Evolutionary conservation across 1,139 yeast species (phyloP).

Genomic region (Yamadazyma buinensis): DNA sequence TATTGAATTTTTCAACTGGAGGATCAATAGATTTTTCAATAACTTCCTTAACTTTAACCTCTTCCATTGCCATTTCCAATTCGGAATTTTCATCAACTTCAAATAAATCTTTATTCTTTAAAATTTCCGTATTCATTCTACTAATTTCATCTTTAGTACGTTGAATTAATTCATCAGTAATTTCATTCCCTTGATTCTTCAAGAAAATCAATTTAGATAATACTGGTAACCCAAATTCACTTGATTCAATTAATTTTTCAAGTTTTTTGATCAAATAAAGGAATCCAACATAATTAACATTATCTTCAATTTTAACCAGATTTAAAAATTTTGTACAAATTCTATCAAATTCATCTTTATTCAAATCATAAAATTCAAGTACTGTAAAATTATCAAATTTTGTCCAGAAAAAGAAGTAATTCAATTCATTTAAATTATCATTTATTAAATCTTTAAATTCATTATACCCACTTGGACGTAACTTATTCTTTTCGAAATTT

Average conservation of each 20-base stretch:
- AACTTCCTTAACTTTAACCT: conserved; percentile 8
- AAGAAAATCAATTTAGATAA: conserved; percentile 5
- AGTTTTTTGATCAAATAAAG: conserved; percentile 6
- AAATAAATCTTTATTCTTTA: conserved; percentile 8
- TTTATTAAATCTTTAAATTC: conserved; percentile 3
- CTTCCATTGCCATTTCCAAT: conserved; percentile 6
- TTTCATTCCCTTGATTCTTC: not conserved
- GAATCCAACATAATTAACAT: conserved; percentile 8
- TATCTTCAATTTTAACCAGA: no score
- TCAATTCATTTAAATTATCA: conserved; percentile 2
- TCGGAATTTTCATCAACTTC: not conserved
- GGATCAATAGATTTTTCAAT: conserved; percentile 11
- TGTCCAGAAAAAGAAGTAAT: conserved; percentile 4
- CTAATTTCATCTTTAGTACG: conserved; percentile 5
- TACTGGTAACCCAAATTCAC: conserved; percentile 8
- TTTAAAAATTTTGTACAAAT: conserved; percentile 6
- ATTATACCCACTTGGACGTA: not conserved
- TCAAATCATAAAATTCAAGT: conserved; percentile 12
- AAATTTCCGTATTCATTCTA: conserved; percentile 8
- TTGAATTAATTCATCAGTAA: not conserved
- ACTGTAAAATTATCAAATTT: conserved; percentile 9
- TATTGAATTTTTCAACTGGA: conserved; percentile 19
- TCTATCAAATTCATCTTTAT: conserved; percentile 7
- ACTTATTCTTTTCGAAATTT: conserved; percentile 19
- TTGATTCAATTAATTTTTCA: conserved; percentile 4